Conservation (phyloP, 2,329 filamentous ascomycete genomes). For the Pseudogymnoascus sp. region DNA sequence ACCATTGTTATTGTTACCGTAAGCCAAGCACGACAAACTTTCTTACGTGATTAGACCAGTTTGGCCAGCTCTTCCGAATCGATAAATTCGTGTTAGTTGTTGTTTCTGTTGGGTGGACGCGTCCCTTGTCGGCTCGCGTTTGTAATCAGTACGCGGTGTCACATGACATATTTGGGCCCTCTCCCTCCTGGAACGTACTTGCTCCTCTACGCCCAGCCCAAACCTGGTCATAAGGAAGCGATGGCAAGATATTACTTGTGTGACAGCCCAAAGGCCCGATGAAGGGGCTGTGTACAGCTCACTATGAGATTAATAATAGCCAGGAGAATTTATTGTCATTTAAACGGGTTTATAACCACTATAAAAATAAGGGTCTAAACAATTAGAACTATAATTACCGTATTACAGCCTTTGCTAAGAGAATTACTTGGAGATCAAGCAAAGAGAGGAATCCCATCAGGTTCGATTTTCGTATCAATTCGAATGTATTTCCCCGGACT, state of each 20-base stretch:
- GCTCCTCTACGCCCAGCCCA: not conserved
- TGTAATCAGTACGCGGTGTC: constrained; percentile 8
- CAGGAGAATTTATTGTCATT: not conserved
- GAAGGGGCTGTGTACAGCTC: not conserved
- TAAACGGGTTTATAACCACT: not conserved
- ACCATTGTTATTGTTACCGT: constrained; percentile 21
- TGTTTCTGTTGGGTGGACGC: not conserved
- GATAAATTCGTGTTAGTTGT: not conserved
- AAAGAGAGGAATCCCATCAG: not conserved
- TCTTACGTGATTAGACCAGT: not conserved
- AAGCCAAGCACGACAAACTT: not conserved
- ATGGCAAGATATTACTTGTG: not conserved
- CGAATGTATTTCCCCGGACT: not conserved
- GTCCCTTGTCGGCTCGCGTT: constrained; percentile 2
- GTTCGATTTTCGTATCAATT: not conserved
- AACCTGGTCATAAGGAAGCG: not conserved
- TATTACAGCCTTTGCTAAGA: not conserved
- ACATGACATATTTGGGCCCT: not conserved
- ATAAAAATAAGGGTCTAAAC: not conserved
- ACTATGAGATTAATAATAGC: not conserved
- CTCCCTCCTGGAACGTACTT: not conserved
- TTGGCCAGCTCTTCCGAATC: not conserved
- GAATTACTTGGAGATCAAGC: not conserved
- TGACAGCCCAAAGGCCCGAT: not conserved
- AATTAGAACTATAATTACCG: not conserved